Conservation (phyloP, 257 asterid genomes). For the Jacaranda mimosifolia region DNA sequence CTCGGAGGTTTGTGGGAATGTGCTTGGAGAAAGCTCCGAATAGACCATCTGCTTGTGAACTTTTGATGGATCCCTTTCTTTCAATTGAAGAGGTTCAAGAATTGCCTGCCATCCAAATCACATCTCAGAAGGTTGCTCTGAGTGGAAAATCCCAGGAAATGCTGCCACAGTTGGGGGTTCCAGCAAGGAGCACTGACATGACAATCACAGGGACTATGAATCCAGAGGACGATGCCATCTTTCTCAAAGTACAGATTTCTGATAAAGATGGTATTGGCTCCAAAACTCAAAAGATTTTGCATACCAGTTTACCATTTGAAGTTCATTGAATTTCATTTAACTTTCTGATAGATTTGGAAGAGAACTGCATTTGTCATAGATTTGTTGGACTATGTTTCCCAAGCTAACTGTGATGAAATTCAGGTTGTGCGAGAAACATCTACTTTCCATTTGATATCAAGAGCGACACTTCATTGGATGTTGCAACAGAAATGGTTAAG, state of each 20-base stretch:
- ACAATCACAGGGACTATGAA: slow-evolving; percentile 72
- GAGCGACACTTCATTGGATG: slow-evolving; percentile 71
- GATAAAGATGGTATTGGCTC: slow-evolving; percentile 59
- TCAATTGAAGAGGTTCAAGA: slow-evolving; percentile 49
- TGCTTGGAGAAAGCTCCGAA: slow-evolving; percentile 63
- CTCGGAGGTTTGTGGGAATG: slow-evolving; percentile 70
- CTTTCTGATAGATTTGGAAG: no score
- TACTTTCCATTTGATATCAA: slow-evolving; percentile 74
- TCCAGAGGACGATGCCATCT: slow-evolving; percentile 68
- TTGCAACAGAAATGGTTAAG: slow-evolving; percentile 83
- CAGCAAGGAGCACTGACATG: slow-evolving; percentile 56
- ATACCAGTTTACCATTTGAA: no score
- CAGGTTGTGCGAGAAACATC: slow-evolving; percentile 67
- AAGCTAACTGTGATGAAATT: slow-evolving; percentile 13
- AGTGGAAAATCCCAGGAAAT: slow-evolving; percentile 15
- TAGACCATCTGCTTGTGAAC: slow-evolving; percentile 76
- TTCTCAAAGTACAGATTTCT: slow-evolving; percentile 76
- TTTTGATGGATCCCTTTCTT: slow-evolving; percentile 74
- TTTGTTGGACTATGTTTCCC: not conserved
- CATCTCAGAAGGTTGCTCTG: slow-evolving; percentile 28
- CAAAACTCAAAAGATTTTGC: not conserved
- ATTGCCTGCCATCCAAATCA: slow-evolving; percentile 30
- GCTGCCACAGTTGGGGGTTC: slow-evolving; percentile 2
- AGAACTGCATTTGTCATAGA: no score
- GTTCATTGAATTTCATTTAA: no score